Conservation (phyloP, 2,329 filamentous ascomycete species). For the Aspergillus aculeatus region DNA sequence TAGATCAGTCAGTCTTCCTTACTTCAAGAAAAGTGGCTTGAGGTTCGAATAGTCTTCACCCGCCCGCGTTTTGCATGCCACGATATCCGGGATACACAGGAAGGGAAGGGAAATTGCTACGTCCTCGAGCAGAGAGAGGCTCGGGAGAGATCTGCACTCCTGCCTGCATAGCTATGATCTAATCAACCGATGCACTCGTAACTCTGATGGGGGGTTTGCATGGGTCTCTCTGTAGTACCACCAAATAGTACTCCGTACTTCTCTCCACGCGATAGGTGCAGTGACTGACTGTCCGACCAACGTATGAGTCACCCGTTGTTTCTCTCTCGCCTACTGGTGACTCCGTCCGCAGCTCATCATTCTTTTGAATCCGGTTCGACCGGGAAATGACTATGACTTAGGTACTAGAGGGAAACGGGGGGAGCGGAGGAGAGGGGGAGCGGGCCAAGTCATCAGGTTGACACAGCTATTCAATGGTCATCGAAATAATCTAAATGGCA, state of each 20-base stretch:
- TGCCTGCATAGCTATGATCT: slow-evolving; percentile 17
- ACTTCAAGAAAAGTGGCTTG: neutral
- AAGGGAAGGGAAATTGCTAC: neutral
- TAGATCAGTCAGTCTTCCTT: neutral
- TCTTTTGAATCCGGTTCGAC: slow-evolving; percentile 1
- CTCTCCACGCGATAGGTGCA: too few species aligned
- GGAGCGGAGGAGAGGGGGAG: neutral
- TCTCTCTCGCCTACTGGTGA: neutral
- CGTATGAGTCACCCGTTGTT: neutral
- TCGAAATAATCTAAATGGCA: neutral
- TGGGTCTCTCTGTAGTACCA: too few species aligned
- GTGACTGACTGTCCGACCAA: neutral
- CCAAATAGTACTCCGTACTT: too few species aligned
- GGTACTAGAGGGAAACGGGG: too few species aligned
- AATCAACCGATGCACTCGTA: neutral
- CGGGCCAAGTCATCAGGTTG: slow-evolving; percentile 12
- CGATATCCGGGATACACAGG: neutral
- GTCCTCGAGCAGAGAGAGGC: slow-evolving; percentile 6
- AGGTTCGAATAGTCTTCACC: slow-evolving; percentile 1
- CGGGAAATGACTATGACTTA: neutral
- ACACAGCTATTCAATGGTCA: neutral
- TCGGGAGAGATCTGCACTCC: slow-evolving; percentile 15
- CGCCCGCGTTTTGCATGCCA: neutral
- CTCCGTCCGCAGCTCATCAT: slow-evolving; percentile 1
- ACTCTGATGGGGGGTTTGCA: neutral